phyloP scores from a whole-genome alignment of 768 basidiomycete species.

The Tricholoma matsutake region DNA sequence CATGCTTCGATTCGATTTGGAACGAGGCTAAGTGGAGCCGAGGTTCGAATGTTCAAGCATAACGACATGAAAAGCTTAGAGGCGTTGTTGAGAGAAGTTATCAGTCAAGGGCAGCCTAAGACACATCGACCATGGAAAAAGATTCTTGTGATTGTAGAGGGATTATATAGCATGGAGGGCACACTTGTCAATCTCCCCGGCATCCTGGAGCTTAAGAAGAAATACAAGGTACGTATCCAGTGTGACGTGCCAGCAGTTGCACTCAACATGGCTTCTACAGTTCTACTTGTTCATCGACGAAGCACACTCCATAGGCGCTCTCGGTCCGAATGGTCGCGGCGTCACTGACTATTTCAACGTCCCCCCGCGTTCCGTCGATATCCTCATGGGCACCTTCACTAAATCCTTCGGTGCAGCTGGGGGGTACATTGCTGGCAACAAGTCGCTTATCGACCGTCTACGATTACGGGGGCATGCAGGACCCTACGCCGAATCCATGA shows the following conservation, averaged over 20 bases:
- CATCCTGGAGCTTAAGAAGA: slow-evolving; percentile 83
- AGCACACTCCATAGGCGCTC: slow-evolving; percentile 95
- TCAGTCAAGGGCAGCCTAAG: slow-evolving; percentile 96
- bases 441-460: slow-evolving; percentile 75
- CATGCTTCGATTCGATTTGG: slow-evolving; percentile 96
- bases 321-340: slow-evolving; percentile 93
- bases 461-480: slow-evolving; percentile 80
- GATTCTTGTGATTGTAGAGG: slow-evolving; percentile 92
- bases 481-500: slow-evolving; percentile 85
- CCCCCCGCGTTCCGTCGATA: slow-evolving; percentile 76
- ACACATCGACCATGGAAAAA: slow-evolving; percentile 99
- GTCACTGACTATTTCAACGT: slow-evolving; percentile 93
- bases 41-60: slow-evolving; percentile 94
- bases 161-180: slow-evolving; percentile 99
- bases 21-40: slow-evolving; percentile 82
- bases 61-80: slow-evolving; percentile 90
- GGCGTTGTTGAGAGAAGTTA: slow-evolving; percentile 76
- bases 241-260: background rate
- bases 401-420: slow-evolving; percentile 93
- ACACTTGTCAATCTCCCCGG: slow-evolving; percentile 82
- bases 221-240: slow-evolving; percentile 76
- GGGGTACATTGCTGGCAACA: slow-evolving; percentile 89
- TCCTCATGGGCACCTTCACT: slow-evolving; percentile 99
- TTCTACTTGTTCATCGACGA: slow-evolving; percentile 97
- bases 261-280: slow-evolving; percentile 35